phyloP scores from a whole-genome alignment of 1,284 basidiomycete species.

The Ceratobasidium sp. region DNA sequence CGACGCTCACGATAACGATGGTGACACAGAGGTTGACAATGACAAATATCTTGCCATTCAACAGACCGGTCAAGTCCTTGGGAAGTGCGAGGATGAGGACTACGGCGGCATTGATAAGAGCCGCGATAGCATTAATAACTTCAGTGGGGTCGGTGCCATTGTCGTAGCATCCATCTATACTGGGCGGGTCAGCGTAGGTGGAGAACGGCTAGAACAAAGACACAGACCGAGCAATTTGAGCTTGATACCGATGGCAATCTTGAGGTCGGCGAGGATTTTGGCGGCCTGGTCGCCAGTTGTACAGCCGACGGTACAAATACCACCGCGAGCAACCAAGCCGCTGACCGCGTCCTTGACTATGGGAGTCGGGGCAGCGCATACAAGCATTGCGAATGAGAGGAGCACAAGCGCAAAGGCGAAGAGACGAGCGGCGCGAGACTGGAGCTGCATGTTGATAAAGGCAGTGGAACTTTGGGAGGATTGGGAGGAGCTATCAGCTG shows the following conservation, averaged over 20 bases:
- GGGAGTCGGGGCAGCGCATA: conserved; percentile 24
- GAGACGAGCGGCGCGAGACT: conserved; percentile 21
- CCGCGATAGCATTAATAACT: conserved; percentile 18
- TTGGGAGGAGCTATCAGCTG: neutral
- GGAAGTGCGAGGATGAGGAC: neutral
- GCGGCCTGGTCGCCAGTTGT: neutral
- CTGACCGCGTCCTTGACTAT: neutral
- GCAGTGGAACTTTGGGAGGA: neutral
- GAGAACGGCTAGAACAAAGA: neutral
- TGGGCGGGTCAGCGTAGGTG: neutral
- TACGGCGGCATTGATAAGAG: conserved; percentile 23
- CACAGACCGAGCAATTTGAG: conserved; percentile 10
- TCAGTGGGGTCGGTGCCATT: conserved; percentile 1
- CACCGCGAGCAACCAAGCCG: conserved; percentile 13
- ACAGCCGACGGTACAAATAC: conserved; percentile 19
- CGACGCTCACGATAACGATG: conserved; percentile 10
- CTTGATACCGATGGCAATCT: conserved; percentile 8
- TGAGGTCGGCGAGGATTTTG: conserved; percentile 7
- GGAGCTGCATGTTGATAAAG: conserved; percentile 20
- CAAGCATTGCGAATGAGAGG: conserved; percentile 15
- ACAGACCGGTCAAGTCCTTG: conserved; percentile 15
- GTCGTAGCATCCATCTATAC: conserved; percentile 24
- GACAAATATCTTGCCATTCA: conserved; percentile 9
- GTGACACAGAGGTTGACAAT: conserved; percentile 22
- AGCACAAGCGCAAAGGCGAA: conserved; percentile 7